Percentiles rank a stretch among this genome's conserved stretches.
Conservation (phyloP, 192 early-diverging fungal genomes). For the Coemansia sp. region DNA sequence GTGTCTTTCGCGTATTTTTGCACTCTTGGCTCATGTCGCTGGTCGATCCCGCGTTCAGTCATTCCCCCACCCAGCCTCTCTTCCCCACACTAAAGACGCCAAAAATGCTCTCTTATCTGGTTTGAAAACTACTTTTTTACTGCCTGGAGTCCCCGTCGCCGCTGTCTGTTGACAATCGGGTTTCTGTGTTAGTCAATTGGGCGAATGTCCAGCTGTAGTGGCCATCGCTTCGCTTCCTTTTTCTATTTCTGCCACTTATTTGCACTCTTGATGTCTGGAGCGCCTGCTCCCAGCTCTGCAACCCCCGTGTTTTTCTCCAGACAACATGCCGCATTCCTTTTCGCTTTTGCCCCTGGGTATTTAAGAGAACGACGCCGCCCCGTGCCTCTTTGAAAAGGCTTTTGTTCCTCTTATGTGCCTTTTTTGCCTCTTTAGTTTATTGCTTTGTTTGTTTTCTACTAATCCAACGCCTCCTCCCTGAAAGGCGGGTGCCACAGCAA, state of each 20-base stretch:
- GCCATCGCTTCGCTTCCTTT: background rate
- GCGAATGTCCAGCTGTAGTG: background rate
- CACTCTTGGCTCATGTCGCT: constrained; percentile 2
- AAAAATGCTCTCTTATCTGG: constrained; percentile 4
- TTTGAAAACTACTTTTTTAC: background rate
- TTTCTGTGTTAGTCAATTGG: constrained; percentile 7
- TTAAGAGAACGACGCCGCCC: constrained; percentile 1
- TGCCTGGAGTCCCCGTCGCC: background rate
- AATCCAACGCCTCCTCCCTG: constrained; percentile 1
- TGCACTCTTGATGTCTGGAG: background rate
- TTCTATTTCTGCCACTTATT: background rate
- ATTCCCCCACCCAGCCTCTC: background rate
- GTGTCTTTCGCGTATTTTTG: constrained; percentile 10
- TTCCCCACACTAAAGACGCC: background rate
- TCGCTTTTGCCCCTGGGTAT: background rate
- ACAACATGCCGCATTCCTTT: background rate
- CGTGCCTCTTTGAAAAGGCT: background rate
- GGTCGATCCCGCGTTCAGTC: constrained; percentile 10
- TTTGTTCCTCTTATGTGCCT: background rate
- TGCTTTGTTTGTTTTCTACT: background rate
- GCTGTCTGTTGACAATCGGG: background rate
- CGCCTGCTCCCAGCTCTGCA: background rate
- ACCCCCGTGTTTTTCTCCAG: background rate
- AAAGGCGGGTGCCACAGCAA: background rate
- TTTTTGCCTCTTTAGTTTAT: background rate